Conservation (phyloP, 208 protist genomes). For the Acanthamoeba lenticulata region DNA sequence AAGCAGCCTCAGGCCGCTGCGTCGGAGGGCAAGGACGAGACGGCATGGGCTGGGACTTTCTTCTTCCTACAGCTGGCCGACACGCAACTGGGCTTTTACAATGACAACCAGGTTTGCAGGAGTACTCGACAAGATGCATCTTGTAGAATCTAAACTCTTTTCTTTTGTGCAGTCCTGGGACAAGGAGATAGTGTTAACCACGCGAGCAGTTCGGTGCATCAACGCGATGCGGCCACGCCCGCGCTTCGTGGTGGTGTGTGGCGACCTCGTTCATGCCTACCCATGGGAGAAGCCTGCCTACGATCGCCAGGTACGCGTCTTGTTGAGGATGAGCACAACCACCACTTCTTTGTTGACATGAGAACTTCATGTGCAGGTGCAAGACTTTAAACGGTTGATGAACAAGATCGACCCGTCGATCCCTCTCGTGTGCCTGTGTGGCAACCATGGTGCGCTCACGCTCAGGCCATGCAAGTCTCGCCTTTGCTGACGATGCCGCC, state of each 20-base stretch:
- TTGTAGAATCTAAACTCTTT: background rate
- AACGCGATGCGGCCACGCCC: background rate
- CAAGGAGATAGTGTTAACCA: background rate
- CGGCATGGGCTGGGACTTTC: background rate
- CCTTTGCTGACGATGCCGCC: too few species aligned
- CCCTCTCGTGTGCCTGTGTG: slow-evolving; percentile 1
- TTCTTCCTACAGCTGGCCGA: slow-evolving; percentile 7
- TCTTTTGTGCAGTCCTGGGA: background rate
- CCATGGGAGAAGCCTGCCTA: slow-evolving; percentile 18
- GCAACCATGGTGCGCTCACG: slow-evolving; percentile 10
- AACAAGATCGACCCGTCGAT: background rate
- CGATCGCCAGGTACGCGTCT: slow-evolving; percentile 1
- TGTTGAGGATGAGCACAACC: too few species aligned
- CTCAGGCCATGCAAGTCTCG: too few species aligned
- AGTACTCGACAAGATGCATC: background rate
- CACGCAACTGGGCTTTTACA: background rate
- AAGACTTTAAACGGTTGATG: slow-evolving; percentile 4
- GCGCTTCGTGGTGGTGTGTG: background rate
- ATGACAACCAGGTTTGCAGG: background rate
- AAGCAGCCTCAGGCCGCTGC: too few species aligned
- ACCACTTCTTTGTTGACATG: too few species aligned
- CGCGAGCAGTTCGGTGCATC: background rate
- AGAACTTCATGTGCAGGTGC: background rate
- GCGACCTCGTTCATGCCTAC: slow-evolving; percentile 1
- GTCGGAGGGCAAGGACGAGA: background rate